Evolutionary conservation across 2,329 filamentous ascomycete genomes (phyloP).

Genomic region (Aphanoascus verrucosus): DNA sequence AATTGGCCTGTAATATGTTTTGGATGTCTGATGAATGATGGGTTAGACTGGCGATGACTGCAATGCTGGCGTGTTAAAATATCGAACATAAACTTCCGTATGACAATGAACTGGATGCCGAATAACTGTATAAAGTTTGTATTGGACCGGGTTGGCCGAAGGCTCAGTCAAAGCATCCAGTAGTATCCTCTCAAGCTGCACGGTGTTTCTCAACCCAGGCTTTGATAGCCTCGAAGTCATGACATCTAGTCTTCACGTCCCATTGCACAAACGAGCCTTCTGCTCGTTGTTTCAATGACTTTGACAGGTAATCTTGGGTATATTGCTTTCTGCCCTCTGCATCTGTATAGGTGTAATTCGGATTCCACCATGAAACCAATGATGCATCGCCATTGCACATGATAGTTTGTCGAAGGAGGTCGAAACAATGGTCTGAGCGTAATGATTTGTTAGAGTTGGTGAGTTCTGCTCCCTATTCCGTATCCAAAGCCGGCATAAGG

Average conservation of each 20-base stretch:
- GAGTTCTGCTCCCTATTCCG: neutral
- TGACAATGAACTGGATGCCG: no score
- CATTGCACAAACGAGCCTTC: constrained; percentile 11
- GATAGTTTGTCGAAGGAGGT: constrained; percentile 16
- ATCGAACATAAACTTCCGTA: no score
- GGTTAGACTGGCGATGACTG: no score
- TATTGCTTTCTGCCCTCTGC: constrained; percentile 9
- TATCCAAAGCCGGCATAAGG: neutral
- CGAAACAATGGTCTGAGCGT: constrained; percentile 15
- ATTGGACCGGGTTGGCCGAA: no score
- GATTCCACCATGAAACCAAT: constrained; percentile 15
- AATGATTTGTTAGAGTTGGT: neutral
- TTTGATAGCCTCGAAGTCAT: constrained; percentile 12
- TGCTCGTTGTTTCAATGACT: constrained; percentile 6
- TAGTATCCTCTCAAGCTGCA: neutral
- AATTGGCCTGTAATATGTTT: no score
- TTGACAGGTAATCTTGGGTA: constrained; percentile 11
- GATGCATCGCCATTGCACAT: constrained; percentile 14
- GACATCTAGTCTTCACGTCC: constrained; percentile 14
- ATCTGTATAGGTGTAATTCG: constrained; percentile 11
- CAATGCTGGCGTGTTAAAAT: no score
- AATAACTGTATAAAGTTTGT: no score
- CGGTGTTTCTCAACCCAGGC: constrained; percentile 11
- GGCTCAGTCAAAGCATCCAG: no score
- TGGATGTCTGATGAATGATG: no score